Percentiles rank a stretch among this genome's conserved stretches.
These are phyloP conservation scores for Pseudogymnoascus sp. DNA, from an alignment of 2,329 filamentous ascomycete species.

Conservation along the genomic window DNA sequence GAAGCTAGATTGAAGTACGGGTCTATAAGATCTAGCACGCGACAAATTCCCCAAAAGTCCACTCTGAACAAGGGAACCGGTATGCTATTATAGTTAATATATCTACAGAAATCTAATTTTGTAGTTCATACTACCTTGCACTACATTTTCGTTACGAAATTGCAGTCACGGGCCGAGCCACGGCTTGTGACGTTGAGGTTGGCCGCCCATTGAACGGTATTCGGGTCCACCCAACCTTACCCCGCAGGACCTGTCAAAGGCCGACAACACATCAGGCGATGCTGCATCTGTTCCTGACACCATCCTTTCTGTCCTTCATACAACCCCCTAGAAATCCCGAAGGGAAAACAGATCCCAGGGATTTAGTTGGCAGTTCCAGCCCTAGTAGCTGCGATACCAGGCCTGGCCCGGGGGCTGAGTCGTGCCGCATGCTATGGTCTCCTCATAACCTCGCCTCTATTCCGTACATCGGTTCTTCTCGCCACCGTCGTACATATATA, in stretches of 20 bases:
- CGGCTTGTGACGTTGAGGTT: background rate
- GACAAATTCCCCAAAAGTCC: background rate
- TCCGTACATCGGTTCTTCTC: background rate
- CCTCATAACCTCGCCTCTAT: background rate
- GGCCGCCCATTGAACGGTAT: background rate
- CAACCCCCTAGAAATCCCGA: background rate
- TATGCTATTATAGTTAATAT: background rate
- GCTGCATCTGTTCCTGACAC: background rate
- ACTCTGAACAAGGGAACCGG: background rate
- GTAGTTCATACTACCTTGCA: background rate
- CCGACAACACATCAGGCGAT: constrained; percentile 2
- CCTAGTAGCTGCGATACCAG: background rate
- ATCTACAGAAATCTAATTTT: background rate
- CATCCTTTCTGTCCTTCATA: background rate
- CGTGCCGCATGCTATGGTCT: background rate
- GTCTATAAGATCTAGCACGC: background rate
- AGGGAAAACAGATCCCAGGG: background rate
- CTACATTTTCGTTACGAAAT: background rate
- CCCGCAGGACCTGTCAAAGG: background rate
- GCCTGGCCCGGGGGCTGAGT: background rate
- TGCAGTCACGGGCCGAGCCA: constrained; percentile 2
- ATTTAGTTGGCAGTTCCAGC: background rate
- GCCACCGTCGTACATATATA: background rate
- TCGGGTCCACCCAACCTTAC: background rate
- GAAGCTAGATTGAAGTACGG: background rate